These are phyloP conservation scores for Canariomyces notabilis DNA, from an alignment of 2,329 filamentous ascomycete species.

Conservation along the genomic window DNA sequence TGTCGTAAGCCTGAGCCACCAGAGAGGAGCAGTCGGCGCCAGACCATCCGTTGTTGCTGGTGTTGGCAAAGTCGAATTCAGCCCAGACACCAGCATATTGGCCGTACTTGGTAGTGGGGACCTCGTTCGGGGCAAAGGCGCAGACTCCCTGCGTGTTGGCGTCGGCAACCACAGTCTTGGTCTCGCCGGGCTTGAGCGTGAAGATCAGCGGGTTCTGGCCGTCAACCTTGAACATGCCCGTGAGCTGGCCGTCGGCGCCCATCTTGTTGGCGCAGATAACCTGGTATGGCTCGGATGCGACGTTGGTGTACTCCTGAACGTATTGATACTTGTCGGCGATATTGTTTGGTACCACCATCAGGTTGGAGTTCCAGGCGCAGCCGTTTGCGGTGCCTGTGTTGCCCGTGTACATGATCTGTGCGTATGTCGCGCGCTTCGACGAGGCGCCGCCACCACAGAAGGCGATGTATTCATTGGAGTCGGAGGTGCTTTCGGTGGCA, in stretches of 20 bases:
- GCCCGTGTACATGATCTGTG: conserved; percentile 43
- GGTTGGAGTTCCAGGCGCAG: conserved; percentile 46
- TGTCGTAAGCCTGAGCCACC: conserved; percentile 34
- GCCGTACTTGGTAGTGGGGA: conserved; percentile 35
- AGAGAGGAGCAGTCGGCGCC: conserved; percentile 49
- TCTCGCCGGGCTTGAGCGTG: conserved; percentile 33
- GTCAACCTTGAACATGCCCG: conserved; percentile 41
- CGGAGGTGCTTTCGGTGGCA: conserved; percentile 35
- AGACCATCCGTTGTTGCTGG: conserved; percentile 43
- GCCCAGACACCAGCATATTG: conserved; percentile 43
- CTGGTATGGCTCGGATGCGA: conserved; percentile 26
- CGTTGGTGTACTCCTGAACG: conserved; percentile 37
- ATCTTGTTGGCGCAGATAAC: conserved; percentile 52
- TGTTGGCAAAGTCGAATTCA: conserved; percentile 46
- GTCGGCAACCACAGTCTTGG: conserved; percentile 42
- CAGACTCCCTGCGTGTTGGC: conserved; percentile 45
- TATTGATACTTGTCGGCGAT: conserved; percentile 41
- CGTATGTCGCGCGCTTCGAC: conserved; percentile 44
- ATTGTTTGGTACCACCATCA: conserved; percentile 38
- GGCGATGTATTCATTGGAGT: conserved; percentile 21
- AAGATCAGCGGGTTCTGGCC: conserved; percentile 38
- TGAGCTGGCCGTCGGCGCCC: conserved; percentile 38
- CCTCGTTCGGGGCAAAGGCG: conserved; percentile 35
- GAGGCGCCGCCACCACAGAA: conserved; percentile 31
- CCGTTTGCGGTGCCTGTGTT: conserved; percentile 38